Conservation (phyloP, 176 grass and related monocot genomes). For the Phyllostachys edulis region DNA sequence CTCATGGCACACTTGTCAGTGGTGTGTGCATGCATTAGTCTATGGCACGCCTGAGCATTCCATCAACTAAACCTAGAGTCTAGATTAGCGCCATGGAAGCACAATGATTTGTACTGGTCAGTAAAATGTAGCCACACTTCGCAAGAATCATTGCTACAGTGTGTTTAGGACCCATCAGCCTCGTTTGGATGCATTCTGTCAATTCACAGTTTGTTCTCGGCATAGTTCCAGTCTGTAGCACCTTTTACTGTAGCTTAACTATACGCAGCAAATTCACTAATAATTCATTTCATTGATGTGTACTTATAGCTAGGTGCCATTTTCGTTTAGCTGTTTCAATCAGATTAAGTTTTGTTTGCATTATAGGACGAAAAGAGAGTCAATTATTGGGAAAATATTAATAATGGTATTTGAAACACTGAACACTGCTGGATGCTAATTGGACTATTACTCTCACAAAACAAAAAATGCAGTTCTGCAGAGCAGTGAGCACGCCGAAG, state of each 20-base stretch:
- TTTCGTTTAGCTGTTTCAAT: neutral
- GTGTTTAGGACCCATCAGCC: neutral
- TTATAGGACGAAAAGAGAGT: neutral
- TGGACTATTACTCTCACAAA: neutral
- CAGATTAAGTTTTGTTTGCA: neutral
- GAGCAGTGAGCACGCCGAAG: conserved; percentile 58
- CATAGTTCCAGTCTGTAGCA: neutral
- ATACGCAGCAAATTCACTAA: neutral
- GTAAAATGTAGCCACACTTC: neutral
- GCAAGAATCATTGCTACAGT: neutral
- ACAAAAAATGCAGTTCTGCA: conserved; percentile 60
- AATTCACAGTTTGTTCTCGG: neutral
- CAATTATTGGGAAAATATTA: neutral
- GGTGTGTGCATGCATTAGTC: conserved; percentile 6
- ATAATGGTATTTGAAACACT: neutral
- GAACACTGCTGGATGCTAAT: neutral
- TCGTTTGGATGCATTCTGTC: neutral
- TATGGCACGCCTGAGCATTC: conserved; percentile 26
- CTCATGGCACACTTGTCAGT: neutral
- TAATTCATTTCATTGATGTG: neutral
- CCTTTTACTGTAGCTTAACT: neutral
- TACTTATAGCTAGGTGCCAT: neutral
- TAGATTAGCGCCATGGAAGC: conserved; percentile 31
- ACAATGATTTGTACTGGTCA: conserved; percentile 11
- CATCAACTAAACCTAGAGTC: conserved; percentile 6